These are phyloP conservation scores for Plantago rigida DNA, from an alignment of 305 asterid genomes.

Conservation along the genomic window DNA sequence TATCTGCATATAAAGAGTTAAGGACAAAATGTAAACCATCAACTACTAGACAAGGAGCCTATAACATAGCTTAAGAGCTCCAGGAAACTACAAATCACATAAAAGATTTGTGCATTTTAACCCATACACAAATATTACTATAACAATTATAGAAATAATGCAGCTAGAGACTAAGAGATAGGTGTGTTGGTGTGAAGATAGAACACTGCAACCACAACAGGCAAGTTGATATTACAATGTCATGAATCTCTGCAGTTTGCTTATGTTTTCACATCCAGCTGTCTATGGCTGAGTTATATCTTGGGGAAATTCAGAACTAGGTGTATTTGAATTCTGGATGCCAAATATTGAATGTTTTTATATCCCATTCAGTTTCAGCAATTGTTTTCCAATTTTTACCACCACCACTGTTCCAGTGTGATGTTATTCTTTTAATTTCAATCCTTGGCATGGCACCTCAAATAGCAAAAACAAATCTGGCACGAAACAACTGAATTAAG, in stretches of 20 bases:
- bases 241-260: neutral
- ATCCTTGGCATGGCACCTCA: slow-evolving; percentile 6
- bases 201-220: too few relatives aligned
- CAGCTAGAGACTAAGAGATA: too few relatives aligned
- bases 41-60: slow-evolving; percentile 14
- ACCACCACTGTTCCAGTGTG: neutral
- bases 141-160: too few relatives aligned
- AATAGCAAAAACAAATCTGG: slow-evolving; percentile 3
- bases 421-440: neutral
- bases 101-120: too few relatives aligned
- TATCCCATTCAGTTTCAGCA: neutral
- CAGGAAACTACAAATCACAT: slow-evolving; percentile 4
- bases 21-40: slow-evolving; percentile 20
- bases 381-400: neutral
- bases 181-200: too few relatives aligned
- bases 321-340: too few relatives aligned
- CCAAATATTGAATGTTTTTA: too few relatives aligned
- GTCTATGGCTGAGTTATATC: neutral
- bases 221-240: too few relatives aligned
- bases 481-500: neutral
- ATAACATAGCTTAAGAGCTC: neutral
- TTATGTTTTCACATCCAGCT: neutral
- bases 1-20: slow-evolving; percentile 44
- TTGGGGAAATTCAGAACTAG: neutral
- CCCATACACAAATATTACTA: too few relatives aligned